Conservation (phyloP, 345 rosid genomes). For the Ceriops zippeliana region DNA sequence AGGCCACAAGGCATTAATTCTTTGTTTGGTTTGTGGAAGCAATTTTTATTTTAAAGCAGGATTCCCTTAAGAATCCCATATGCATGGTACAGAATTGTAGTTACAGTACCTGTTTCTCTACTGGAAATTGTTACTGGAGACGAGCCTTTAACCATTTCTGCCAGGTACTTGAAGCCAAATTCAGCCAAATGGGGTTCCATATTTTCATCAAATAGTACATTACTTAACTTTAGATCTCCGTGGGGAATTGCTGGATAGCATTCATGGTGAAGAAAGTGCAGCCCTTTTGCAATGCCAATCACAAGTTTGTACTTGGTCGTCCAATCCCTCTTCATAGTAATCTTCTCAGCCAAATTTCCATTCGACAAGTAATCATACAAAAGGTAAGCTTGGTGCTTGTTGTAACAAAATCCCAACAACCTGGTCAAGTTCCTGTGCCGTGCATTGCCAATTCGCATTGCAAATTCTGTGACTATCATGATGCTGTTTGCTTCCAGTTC, state of each 20-base stretch:
- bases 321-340: constrained; percentile 58
- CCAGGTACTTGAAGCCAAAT: constrained; percentile 57
- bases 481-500: constrained; percentile 49
- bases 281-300: constrained; percentile 75
- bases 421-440: constrained; percentile 77
- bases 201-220: constrained; percentile 57
- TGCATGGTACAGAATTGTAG: neutral
- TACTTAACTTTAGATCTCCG: constrained; percentile 71
- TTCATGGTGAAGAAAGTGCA: constrained; percentile 85
- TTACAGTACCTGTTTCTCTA: constrained; percentile 34
- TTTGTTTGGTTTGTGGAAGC: constrained; percentile 10
- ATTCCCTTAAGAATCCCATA: neutral
- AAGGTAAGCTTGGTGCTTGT: constrained; percentile 59
- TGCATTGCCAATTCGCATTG: constrained; percentile 58
- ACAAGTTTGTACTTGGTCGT: constrained; percentile 52
- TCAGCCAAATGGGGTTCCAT: constrained; percentile 74
- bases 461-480: constrained; percentile 35
- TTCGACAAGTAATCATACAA: constrained; percentile 74
- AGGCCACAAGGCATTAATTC: neutral
- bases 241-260: constrained; percentile 83
- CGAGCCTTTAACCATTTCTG: constrained; percentile 38
- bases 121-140: constrained; percentile 29
- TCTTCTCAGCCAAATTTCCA: constrained; percentile 67
- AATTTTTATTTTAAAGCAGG: neutral
- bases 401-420: constrained; percentile 83